These are phyloP conservation scores for Fusarium sp. DNA, from an alignment of 2,329 filamentous ascomycete species.

Conservation along the genomic window DNA sequence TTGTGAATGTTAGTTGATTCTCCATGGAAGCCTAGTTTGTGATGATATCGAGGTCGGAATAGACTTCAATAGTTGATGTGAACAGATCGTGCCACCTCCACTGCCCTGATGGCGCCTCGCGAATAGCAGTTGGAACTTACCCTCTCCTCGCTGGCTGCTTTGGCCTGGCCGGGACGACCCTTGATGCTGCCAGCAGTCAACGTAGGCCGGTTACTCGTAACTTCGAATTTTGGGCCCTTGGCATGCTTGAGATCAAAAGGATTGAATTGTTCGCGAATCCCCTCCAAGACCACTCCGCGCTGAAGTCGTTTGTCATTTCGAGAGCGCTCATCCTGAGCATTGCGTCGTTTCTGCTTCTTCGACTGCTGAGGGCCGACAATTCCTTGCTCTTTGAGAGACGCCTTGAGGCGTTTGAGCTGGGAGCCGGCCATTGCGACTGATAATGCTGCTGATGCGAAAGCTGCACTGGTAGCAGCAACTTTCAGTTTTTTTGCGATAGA, in stretches of 20 bases:
- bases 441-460: conserved; percentile 23
- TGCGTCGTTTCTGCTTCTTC: conserved; percentile 89
- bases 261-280: conserved; percentile 95
- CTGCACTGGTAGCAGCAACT: conserved; percentile 1
- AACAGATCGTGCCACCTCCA: not conserved
- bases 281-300: conserved; percentile 78
- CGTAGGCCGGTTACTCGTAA: conserved; percentile 71
- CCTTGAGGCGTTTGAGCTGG: conserved; percentile 94
- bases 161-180: conserved; percentile 83
- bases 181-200: conserved; percentile 66
- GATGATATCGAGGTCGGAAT: not conserved
- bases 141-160: conserved; percentile 85
- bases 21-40: not conserved
- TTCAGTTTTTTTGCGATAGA: conserved; percentile 37
- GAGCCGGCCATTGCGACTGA: conserved; percentile 81
- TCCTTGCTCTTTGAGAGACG: conserved; percentile 87
- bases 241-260: conserved; percentile 93
- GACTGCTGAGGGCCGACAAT: conserved; percentile 91
- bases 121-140: conserved; percentile 53
- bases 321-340: conserved; percentile 70
- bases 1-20: conserved; percentile 23
- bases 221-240: conserved; percentile 83
- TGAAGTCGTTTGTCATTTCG: conserved; percentile 77
- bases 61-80: not conserved
- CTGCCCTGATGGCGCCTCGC: not conserved